Evolutionary conservation across 1,139 yeast species (phyloP).

Genomic region (Geotrichum bryndzae): DNA sequence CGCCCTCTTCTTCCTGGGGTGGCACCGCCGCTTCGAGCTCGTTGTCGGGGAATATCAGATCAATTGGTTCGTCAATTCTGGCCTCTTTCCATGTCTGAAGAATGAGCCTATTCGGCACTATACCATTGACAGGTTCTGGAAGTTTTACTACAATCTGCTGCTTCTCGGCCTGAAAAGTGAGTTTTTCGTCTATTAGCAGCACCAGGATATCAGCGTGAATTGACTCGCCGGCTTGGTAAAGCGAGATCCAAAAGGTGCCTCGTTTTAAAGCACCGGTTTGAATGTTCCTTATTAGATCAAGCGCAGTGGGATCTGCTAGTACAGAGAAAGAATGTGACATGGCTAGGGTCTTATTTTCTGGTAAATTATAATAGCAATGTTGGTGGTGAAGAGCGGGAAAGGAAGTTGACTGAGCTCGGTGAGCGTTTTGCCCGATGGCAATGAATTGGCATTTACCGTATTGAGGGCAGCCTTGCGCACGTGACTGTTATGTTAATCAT

Average conservation of each 20-base stretch:
- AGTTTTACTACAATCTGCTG: not conserved
- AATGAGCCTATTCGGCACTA: not conserved
- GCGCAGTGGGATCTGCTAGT: constrained; percentile 9
- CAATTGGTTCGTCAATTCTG: constrained; percentile 1
- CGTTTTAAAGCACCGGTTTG: constrained; percentile 22
- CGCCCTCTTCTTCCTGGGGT: not conserved
- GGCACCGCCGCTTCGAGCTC: constrained; percentile 11
- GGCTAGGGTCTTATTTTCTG: not conserved
- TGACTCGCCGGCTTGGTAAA: not conserved
- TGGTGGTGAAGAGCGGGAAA: not conserved
- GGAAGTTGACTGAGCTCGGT: not conserved
- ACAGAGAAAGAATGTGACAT: not conserved
- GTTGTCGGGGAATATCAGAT: constrained; percentile 19
- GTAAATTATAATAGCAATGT: not conserved
- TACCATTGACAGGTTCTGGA: not conserved
- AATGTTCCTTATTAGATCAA: constrained; percentile 37
- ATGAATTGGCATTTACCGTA: not conserved
- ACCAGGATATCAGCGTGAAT: constrained; percentile 7
- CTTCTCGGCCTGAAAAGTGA: not conserved
- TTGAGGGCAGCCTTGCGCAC: not conserved
- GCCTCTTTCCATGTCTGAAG: constrained; percentile 10
- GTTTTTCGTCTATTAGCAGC: not conserved
- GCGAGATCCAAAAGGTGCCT: constrained; percentile 37
- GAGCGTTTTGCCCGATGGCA: not conserved
- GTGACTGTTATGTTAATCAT: not conserved